A percentile compares a stretch with the other conserved stretches of the same genome.
Evolutionary conservation across 2,329 filamentous ascomycete species (phyloP).

Genomic region (Cordyceps fumosorosea): DNA sequence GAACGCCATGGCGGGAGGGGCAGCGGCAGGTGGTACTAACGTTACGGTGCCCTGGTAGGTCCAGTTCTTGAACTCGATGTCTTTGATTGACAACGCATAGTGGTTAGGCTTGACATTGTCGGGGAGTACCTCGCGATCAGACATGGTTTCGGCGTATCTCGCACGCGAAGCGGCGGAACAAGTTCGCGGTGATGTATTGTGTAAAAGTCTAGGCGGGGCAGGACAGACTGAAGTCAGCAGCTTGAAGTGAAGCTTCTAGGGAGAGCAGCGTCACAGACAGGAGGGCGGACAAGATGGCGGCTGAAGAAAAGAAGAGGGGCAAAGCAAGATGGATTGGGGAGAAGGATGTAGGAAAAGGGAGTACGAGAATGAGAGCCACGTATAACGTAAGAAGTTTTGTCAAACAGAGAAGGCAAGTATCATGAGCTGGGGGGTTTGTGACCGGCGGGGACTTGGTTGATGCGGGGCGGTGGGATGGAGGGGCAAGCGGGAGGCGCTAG

Average conservation of each 20-base stretch:
- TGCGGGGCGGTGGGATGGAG: constrained; percentile 7
- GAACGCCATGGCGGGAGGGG: constrained; percentile 4
- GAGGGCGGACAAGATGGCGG: neutral
- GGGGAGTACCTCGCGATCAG: constrained; percentile 57
- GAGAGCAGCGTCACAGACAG: neutral
- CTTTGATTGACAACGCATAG: constrained; percentile 75
- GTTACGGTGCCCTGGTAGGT: constrained; percentile 75
- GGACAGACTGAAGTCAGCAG: constrained; percentile 2
- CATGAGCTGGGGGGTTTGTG: neutral
- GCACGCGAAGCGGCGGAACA: constrained; percentile 10
- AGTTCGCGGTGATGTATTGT: neutral
- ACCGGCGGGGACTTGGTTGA: neutral
- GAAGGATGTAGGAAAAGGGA: neutral
- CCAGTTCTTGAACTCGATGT: constrained; percentile 69
- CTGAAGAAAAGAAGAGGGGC: neutral
- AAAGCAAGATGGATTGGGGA: neutral
- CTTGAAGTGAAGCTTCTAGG: constrained; percentile 1
- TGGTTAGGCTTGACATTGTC: constrained; percentile 70
- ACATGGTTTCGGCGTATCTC: constrained; percentile 32
- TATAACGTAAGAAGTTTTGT: constrained; percentile 10
- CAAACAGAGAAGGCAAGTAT: neutral
- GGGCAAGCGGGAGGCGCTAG: neutral
- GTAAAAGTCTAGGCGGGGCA: neutral
- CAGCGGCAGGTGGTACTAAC: constrained; percentile 29
- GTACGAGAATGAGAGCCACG: neutral